Base-by-base conservation (phyloP, 1,284 basidiomycete genomes). In the Cutaneotrichosporon sp. region DNA sequence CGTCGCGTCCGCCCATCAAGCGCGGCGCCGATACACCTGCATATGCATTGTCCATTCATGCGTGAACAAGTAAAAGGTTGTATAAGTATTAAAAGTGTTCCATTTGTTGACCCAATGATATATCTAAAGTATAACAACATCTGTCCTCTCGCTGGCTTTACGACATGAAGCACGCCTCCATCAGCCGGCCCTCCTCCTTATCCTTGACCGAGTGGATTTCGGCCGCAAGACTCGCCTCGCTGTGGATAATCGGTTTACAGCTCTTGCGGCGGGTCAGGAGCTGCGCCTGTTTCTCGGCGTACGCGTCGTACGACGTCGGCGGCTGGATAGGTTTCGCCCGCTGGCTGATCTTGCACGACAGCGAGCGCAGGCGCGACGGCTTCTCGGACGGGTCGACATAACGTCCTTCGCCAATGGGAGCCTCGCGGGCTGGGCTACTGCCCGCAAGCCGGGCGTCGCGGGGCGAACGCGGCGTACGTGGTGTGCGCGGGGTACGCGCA, bases 151-250 rank as follows among this genome's bases (percentile, higher is more conserved):
- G n/a, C n/a, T n/a, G n/a, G n/a, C n/a, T n/a, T n/a, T 61, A 69
- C 30, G 61, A 61, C 63, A 71, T 54, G 67, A 74, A 74, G 59
- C 70, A 69, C 4, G 65, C 65, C 64, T 74, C 72, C 40, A 66
- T 66, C 30, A 65, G 46, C 37, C 67, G 64, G 47, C 56, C 59
- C 17, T 68, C 62, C 40, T 71, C 69, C 52, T 71, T 68, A 57
- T 67, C 56, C 56, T 57, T 56, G 23, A 70, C 61, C 44, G 53
- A 43, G 43, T 50, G 41, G 55, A 67, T 49, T 49, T 66, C 62
- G 46, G 65, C 65, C 8, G 64, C 64, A 12, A 71, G 52, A 17
- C 58, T 66, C 8, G 68, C 66, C 4, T 56, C 59, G 9, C 52
- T 58, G 55, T 67, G 66, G 21, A 68, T 35, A 4, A 60, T 64